Conservation (phyloP, 2,329 filamentous ascomycete species). For the Phoma herbarum region DNA sequence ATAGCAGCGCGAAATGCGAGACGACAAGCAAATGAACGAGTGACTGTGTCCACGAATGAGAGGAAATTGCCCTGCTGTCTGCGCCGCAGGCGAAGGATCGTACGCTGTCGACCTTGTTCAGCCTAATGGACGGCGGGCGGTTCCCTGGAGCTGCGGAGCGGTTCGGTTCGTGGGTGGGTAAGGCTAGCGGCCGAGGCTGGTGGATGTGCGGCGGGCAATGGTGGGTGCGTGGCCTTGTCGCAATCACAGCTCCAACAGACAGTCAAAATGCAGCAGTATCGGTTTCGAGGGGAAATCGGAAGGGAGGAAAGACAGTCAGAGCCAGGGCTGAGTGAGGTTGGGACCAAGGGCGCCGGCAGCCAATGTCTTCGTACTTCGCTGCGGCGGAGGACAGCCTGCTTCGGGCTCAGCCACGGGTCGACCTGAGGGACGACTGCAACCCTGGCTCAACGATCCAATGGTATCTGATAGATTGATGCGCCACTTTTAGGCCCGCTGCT, state of each 20-base stretch:
- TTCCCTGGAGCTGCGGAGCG: constrained; percentile 21
- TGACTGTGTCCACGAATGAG: constrained; percentile 2
- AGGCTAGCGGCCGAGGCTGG: constrained; percentile 23
- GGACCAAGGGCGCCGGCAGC: constrained; percentile 18
- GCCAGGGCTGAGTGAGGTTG: constrained; percentile 23
- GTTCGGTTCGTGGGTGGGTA: constrained; percentile 24
- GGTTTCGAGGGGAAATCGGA: constrained; percentile 3
- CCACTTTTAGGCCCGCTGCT: constrained; percentile 19
- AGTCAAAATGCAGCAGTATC: constrained; percentile 5
- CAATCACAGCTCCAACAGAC: constrained; percentile 9
- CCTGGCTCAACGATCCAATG: constrained; percentile 17
- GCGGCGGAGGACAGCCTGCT: constrained; percentile 24
- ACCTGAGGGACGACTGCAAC: constrained; percentile 16
- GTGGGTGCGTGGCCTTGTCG: constrained; percentile 6
- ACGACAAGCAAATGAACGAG: constrained; percentile 10
- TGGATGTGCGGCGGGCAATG: constrained; percentile 10
- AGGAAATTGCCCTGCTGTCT: constrained; percentile 1
- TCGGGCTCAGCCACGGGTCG: constrained; percentile 22
- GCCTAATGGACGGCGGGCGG: constrained; percentile 19
- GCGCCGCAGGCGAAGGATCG: constrained; percentile 16
- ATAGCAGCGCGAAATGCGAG: not conserved
- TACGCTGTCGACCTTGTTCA: constrained; percentile 18
- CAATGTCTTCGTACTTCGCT: constrained; percentile 25
- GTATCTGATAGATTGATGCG: constrained; percentile 9
- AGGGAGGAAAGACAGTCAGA: constrained; percentile 11